A percentile compares a stretch with the other conserved stretches of the same genome.
These are phyloP conservation scores for Dioscorea cayenensis DNA, from an alignment of 116 monocot genomes.

Conservation along the genomic window DNA sequence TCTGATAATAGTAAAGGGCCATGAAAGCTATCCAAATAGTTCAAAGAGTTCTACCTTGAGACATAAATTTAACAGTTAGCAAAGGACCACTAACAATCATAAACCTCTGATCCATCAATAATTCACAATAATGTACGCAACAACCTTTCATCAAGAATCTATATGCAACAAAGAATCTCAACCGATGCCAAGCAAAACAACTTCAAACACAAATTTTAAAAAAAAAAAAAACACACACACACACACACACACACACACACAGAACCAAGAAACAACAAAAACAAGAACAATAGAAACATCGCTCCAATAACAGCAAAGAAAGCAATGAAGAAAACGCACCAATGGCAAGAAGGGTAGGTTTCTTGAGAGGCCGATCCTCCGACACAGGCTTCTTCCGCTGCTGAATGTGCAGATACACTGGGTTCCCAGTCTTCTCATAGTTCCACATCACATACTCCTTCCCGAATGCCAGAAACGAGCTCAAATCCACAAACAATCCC, in stretches of 20 bases:
- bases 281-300: background rate
- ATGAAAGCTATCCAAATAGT: too few species aligned
- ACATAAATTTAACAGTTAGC: too few species aligned
- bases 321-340: constrained; percentile 22
- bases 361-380: constrained; percentile 90
- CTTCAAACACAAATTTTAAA: too few species aligned
- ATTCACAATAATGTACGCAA: too few species aligned
- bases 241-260: background rate
- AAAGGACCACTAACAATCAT: too few species aligned
- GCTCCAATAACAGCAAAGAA: background rate
- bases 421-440: constrained; percentile 76
- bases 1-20: too few species aligned
- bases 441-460: constrained; percentile 87
- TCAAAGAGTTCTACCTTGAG: too few species aligned
- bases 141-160: too few species aligned
- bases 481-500: constrained; percentile 79
- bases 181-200: too few species aligned
- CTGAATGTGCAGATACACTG: constrained; percentile 82
- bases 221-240: too few species aligned
- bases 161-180: too few species aligned
- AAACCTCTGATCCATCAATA: too few species aligned
- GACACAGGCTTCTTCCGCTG: constrained; percentile 51
- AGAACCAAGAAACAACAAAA: background rate
- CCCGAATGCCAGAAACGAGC: constrained; percentile 84
- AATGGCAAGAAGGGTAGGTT: constrained; percentile 85